A percentile compares a stretch with the other conserved stretches of the same genome.
These are phyloP conservation scores for Ustilago bromivora DNA, from an alignment of 1,284 basidiomycete genomes.

Conservation along the genomic window DNA sequence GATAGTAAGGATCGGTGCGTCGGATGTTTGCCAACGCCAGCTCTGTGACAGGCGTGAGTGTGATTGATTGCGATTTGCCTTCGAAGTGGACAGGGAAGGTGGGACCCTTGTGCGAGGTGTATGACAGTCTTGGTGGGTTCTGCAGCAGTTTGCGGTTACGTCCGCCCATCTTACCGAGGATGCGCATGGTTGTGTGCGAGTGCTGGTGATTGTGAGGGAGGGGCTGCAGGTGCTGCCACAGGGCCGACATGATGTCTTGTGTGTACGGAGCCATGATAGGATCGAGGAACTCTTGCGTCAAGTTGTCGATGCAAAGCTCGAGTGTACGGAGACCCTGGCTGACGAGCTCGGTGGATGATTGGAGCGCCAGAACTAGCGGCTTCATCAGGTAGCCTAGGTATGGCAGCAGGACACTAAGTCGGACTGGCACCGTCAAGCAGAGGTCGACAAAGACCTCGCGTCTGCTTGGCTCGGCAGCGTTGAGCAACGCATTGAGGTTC, in stretches of 20 bases:
- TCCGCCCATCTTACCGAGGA: conserved; percentile 96
- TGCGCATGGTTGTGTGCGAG: conserved; percentile 94
- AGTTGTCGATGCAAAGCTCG: conserved; percentile 99
- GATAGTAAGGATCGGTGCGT: conserved; percentile 76
- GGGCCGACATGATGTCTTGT: conserved; percentile 91
- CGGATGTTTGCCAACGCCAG: conserved; percentile 79
- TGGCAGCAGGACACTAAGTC: conserved; percentile 93
- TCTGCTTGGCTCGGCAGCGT: conserved; percentile 63
- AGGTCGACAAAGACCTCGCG: conserved; percentile 84
- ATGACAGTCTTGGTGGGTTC: conserved; percentile 82
- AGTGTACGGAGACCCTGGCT: conserved; percentile 95
- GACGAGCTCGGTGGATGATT: conserved; percentile 84
- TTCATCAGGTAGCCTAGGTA: conserved; percentile 97
- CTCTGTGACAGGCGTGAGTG: conserved; percentile 79
- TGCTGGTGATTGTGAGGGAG: conserved; percentile 90
- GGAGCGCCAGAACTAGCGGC: conserved; percentile 90
- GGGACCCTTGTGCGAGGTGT: conserved; percentile 66
- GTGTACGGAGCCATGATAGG: conserved; percentile 85
- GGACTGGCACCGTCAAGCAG: conserved; percentile 94
- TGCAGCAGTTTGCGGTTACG: conserved; percentile 85
- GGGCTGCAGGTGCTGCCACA: conserved; percentile 77
- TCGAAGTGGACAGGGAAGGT: conserved; percentile 52
- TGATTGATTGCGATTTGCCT: conserved; percentile 74
- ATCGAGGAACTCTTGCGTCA: conserved; percentile 97
- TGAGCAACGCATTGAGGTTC: conserved; percentile 78